Evolutionary conservation across 345 rosid genomes (phyloP).

Genomic region (Brassica incana): DNA sequence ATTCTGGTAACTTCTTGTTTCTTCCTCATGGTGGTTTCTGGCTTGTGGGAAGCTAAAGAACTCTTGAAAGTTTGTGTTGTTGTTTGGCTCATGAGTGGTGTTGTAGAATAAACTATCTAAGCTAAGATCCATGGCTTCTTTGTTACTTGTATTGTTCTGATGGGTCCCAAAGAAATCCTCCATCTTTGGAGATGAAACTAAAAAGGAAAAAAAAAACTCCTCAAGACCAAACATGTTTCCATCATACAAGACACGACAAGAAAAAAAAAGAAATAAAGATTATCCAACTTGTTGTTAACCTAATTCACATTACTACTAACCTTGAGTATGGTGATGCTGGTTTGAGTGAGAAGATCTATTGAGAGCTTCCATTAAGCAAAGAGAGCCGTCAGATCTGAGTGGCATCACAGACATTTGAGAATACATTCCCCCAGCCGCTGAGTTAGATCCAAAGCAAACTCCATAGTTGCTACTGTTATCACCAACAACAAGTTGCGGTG

Average conservation of each 20-base stretch:
- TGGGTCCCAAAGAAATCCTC: conserved; percentile 94
- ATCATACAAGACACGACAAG: conserved; percentile 27
- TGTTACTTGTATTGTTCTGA: conserved; percentile 54
- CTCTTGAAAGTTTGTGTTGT: conserved; percentile 41
- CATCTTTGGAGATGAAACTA: conserved; percentile 71
- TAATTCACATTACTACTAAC: conserved; percentile 35
- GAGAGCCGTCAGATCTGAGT: conserved; percentile 92
- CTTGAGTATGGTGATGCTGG: conserved; percentile 59
- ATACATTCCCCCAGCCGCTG: conserved; percentile 41
- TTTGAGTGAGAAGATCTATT: conserved; percentile 51
- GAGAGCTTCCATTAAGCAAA: conserved; percentile 85
- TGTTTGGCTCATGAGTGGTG: conserved; percentile 44
- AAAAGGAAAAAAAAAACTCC: conserved; percentile 21
- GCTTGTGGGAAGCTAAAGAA: conserved; percentile 43
- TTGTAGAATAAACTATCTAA: conserved; percentile 65
- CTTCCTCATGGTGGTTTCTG: conserved; percentile 48
- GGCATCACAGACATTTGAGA: conserved; percentile 79
- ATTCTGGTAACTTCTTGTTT: conserved; percentile 44
- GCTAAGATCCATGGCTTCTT: conserved; percentile 78
- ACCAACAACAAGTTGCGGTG: conserved; percentile 35
- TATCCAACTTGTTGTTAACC: background rate
- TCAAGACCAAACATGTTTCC: conserved; percentile 38
- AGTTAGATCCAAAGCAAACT: conserved; percentile 52
- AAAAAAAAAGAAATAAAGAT: background rate
- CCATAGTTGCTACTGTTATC: conserved; percentile 49